Conservation (phyloP, 495 filamentous ascomycete genomes). For the Podospora appendiculata region DNA sequence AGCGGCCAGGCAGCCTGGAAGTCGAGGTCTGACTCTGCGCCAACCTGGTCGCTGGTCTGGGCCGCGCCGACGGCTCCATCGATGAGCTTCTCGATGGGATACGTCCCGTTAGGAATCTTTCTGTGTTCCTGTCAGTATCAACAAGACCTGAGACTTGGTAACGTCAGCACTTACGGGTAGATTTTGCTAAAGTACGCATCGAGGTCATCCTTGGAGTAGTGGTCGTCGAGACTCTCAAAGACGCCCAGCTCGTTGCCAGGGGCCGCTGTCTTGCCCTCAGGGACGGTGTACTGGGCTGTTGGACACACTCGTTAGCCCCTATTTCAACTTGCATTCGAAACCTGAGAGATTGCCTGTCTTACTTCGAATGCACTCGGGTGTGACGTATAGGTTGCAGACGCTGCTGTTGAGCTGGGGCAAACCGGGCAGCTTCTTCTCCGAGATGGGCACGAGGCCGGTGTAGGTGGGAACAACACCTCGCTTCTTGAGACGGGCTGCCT, state of each 20-base stretch:
- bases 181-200: conserved; percentile 50
- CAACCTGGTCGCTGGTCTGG: conserved; percentile 14
- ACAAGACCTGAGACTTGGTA: background rate
- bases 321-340: background rate
- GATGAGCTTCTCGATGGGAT: conserved; percentile 18
- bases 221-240: conserved; percentile 18
- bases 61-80: conserved; percentile 20
- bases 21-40: conserved; percentile 18
- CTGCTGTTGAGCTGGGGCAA: conserved; percentile 13
- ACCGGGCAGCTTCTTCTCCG: background rate
- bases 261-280: conserved; percentile 12
- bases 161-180: conserved; percentile 8
- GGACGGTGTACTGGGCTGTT: conserved; percentile 16
- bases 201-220: conserved; percentile 44
- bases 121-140: background rate
- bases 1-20: conserved; percentile 23
- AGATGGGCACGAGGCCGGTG: background rate
- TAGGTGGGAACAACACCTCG: background rate
- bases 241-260: conserved; percentile 18
- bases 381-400: conserved; percentile 14
- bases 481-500: background rate
- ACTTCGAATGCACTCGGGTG: conserved; percentile 20
- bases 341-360: background rate
- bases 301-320: background rate
- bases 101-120: conserved; percentile 19